Evolutionary conservation across 495 filamentous ascomycete genomes (phyloP), one percentile per base, ranked within the genome.

Genomic region (Aspergillus hancockii): DNA sequence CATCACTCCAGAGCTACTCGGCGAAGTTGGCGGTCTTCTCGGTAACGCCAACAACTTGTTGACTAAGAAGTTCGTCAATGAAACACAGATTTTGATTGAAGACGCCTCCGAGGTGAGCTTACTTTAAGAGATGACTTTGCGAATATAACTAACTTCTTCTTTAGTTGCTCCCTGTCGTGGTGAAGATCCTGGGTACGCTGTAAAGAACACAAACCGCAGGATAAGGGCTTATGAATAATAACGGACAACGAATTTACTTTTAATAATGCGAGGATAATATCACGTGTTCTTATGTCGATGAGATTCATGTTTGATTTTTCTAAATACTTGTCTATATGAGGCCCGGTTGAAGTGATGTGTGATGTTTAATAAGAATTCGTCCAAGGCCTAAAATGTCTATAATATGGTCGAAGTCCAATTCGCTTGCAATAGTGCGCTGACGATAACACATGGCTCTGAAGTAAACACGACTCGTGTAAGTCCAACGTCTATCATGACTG

Each of bases 71-170:
- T 79, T 79, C 23, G 67, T 81, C 51, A 75, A 79, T 53, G 74
- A 81, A 64, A 79, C 79, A 8, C 69, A 76, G 32, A 65, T 68
- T 14, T 60, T 76, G 52, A 79, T 83, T 63, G 78, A 77, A 49
- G 79, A 81, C 63, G 77, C 73, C 54, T 78, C 79, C 51, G 75
- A 79, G 64, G 79, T 82, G 73, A 70, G 76, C 62, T 58, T 7
- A 32, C 21, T 14, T 30, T 40, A 28, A 34, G 38, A 5, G 3
- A 18, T 56, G 36, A 41, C 9, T 38, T 55, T 49, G 40, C 54
- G 34, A 19, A 45, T 47, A 19, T 30, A 49, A 59, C 65, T 64
- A 31, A 67, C 60, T 57, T 8, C 23, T 21, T 30, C 47, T 57
- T 10, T 63, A 70, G 71, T 55, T 72, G 46, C 63, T 73, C 45